Percentiles rank a stretch among this genome's conserved stretches.
These are phyloP conservation scores for Cenchrus purpureus DNA, from an alignment of 176 grass and related monocot species.

Conservation along the genomic window DNA sequence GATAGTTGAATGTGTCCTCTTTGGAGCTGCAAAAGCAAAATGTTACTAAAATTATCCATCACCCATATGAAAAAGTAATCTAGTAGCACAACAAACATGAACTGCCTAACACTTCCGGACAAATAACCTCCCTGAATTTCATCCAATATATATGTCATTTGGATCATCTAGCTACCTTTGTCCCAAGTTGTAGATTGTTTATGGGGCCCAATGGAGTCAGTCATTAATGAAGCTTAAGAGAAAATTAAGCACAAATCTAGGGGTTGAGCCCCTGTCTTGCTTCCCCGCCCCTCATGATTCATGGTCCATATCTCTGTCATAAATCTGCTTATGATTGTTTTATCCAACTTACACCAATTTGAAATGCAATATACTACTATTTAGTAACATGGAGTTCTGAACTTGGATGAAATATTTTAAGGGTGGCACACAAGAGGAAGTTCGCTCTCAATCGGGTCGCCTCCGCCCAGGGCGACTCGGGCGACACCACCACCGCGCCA, in stretches of 20 bases:
- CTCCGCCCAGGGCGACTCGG: too few relatives aligned
- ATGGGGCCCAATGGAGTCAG: slow-evolving; percentile 22
- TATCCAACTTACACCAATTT: slow-evolving; percentile 17
- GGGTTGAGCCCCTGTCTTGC: slow-evolving; percentile 44
- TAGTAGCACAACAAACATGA: neutral
- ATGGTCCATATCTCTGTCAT: slow-evolving; percentile 35
- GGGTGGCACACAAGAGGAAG: neutral
- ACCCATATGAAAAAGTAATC: neutral
- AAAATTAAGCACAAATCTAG: slow-evolving; percentile 50
- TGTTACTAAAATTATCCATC: neutral
- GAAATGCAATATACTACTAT: neutral
- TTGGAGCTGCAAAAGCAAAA: neutral
- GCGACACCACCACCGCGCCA: too few relatives aligned
- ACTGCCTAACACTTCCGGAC: neutral
- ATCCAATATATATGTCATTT: neutral
- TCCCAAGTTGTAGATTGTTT: slow-evolving; percentile 16
- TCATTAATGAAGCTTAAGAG: slow-evolving; percentile 38
- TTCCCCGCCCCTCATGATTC: neutral
- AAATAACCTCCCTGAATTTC: slow-evolving; percentile 30
- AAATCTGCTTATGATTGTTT: slow-evolving; percentile 6
- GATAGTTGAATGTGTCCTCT: neutral
- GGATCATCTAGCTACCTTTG: slow-evolving; percentile 14
- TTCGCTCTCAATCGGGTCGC: too few relatives aligned
- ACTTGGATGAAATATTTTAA: slow-evolving; percentile 23
- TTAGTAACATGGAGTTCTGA: slow-evolving; percentile 28